Conservation (phyloP, 2,329 filamentous ascomycete species). For the Phialocephala sp. region DNA sequence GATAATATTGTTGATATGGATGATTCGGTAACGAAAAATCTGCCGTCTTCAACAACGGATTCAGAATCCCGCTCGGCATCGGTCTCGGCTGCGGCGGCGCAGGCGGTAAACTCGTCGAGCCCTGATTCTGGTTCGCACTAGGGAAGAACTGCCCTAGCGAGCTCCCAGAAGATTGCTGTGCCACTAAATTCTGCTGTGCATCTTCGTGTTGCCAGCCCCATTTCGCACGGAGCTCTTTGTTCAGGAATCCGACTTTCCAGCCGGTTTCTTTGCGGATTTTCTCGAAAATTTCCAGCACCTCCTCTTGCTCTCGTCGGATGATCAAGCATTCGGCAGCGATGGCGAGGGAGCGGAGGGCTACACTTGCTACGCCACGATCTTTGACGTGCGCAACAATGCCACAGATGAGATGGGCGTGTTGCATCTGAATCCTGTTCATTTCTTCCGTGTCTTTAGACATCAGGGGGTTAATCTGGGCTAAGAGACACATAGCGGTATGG, state of each 20-base stretch:
- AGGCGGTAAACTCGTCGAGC: constrained; percentile 33
- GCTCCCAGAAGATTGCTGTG: constrained; percentile 32
- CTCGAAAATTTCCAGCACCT: constrained; percentile 78
- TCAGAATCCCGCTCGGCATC: constrained; percentile 58
- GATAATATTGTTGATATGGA: constrained; percentile 80
- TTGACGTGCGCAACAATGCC: constrained; percentile 87
- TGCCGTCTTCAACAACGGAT: constrained; percentile 72
- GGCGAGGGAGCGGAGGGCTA: constrained; percentile 79
- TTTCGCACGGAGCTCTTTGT: constrained; percentile 71
- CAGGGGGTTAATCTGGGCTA: constrained; percentile 80
- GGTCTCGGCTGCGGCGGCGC: constrained; percentile 33
- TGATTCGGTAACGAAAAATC: constrained; percentile 81
- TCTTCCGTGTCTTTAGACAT: constrained; percentile 62
- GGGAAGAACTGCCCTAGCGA: constrained; percentile 40
- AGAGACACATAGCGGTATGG: constrained; percentile 81
- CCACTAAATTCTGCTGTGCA: constrained; percentile 34
- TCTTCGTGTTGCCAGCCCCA: constrained; percentile 72
- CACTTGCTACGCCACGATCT: constrained; percentile 77
- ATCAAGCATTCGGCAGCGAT: constrained; percentile 78
- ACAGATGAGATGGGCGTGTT: constrained; percentile 84
- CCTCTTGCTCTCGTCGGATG: constrained; percentile 74
- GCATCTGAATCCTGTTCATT: constrained; percentile 71
- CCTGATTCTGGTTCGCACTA: constrained; percentile 23
- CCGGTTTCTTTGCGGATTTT: constrained; percentile 78
- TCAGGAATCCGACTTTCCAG: constrained; percentile 77